Evolutionary conservation across 2,329 filamentous ascomycete species (phyloP), one percentile per base, ranked within the genome.

Genomic region (Neopestalotiopsis sp.): DNA sequence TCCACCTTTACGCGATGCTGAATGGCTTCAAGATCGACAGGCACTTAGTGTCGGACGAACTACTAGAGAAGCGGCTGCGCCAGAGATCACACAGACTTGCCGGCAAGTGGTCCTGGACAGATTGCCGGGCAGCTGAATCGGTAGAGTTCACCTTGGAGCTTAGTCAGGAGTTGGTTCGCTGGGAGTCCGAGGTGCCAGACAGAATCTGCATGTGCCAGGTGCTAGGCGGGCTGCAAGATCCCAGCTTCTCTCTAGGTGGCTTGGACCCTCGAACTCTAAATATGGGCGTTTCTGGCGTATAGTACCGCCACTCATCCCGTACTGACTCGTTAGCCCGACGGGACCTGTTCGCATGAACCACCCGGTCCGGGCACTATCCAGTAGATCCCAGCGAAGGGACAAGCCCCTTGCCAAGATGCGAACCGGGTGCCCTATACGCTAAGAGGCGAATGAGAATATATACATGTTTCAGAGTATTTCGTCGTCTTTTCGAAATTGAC

Each of bases 241-340:
- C 45, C n/a, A n/a, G 14, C 45, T 52, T 52, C 34, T 10, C 34
- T 38, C 10, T 38, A 38, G 34, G 45, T 52, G 45, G 45, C 14
- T 52, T 52, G 45, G 45, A 49, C 42, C 45, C 45, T 17, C 45
- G n/a, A 52, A 52, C 45, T 52, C 45, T 52, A 52, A 52, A 52
- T 52, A 49, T 49, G 24, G 24, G n/a, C 20, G 45, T 24, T 28
- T 28, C 24, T 28, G 24, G 24, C 24, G 45, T 52, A n/a, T n/a
- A 52, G 45, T 17, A 52, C n/a, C 45, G 45, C 45, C 20, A 52
- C n/a, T 9, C 45, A 52, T 52, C 9, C n/a, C 14, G 17, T 28
- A 28, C n/a, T 52, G 45, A 52, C 45, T 52, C 20, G 17, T n/a
- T 52, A 52, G 45, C 17, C 45, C 17, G 45, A n/a, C 45, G 45